Conservation (phyloP, 495 filamentous ascomycete species). For the Trichoderma reesei region DNA sequence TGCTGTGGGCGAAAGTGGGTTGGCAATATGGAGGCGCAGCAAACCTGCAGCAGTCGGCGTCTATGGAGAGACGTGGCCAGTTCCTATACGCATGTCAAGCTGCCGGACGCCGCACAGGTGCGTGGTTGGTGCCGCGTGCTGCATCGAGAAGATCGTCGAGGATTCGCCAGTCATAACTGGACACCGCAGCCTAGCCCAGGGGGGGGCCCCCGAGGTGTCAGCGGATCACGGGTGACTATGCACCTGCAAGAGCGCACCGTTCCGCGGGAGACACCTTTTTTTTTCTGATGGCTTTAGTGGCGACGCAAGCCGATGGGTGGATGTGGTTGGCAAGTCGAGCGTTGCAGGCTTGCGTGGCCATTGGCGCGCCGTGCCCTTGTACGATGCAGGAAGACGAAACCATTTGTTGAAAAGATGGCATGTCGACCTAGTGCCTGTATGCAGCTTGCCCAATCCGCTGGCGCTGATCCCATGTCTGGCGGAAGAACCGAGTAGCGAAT, state of each 20-base stretch:
- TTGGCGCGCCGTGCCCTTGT: not conserved
- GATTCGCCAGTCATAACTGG: not conserved
- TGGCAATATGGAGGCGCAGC: constrained; percentile 1
- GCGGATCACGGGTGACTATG: constrained; percentile 7
- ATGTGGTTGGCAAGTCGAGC: not conserved
- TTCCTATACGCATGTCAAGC: not conserved
- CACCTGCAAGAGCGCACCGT: constrained; percentile 9
- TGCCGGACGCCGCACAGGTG: not conserved
- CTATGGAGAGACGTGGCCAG: constrained; percentile 2
- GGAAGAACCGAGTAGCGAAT: not conserved
- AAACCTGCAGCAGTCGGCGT: not conserved
- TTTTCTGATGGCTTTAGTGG: constrained; percentile 3
- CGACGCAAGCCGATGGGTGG: not conserved
- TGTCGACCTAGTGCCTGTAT: not conserved
- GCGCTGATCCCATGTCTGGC: not conserved
- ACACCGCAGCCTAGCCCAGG: not conserved
- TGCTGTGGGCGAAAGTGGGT: not conserved
- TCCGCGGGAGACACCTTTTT: constrained; percentile 1
- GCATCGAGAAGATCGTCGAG: not conserved
- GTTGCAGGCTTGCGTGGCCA: not conserved
- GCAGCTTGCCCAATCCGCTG: not conserved
- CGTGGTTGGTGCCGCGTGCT: not conserved
- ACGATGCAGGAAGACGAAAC: not conserved
- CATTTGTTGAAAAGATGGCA: not conserved
- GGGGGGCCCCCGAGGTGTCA: not conserved